A percentile compares a stretch with the other conserved stretches of the same genome.
Evolutionary conservation across 1,284 basidiomycete species (phyloP).

Genomic region (Trichosporon sp.): DNA sequence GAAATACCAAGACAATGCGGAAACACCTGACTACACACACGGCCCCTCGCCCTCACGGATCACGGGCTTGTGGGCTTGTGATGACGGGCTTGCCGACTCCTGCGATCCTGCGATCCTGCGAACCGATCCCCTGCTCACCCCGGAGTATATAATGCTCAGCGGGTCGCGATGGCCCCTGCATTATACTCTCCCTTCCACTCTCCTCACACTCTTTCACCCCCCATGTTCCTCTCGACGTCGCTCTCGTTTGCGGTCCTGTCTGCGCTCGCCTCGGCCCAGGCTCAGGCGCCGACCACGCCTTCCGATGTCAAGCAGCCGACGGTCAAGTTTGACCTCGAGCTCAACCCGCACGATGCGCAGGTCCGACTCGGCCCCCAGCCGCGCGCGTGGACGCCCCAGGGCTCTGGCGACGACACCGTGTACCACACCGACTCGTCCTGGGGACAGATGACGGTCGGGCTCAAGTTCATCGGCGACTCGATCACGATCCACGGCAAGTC

Average conservation of each 20-base stretch:
- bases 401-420: neutral
- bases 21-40: neutral
- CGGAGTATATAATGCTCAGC: neutral
- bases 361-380: neutral
- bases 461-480: neutral
- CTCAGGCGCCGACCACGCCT: too few relatives aligned
- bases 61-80: neutral
- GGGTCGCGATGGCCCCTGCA: neutral
- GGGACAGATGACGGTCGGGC: neutral
- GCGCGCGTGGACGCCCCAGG: neutral
- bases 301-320: neutral
- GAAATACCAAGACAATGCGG: neutral
- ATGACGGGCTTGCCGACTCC: too few relatives aligned
- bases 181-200: neutral
- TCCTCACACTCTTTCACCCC: neutral
- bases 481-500: conserved; percentile 3
- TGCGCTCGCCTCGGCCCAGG: neutral
- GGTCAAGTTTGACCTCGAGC: neutral
- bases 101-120: too few relatives aligned
- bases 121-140: neutral
- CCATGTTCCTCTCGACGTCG: neutral
- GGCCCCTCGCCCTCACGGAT: too few relatives aligned
- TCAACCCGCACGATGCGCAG: neutral
- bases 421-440: neutral
- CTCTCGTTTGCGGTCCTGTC: neutral